Evolutionary conservation across 257 asterid species (phyloP).

Genomic region (Solanum lycopersicoides): DNA sequence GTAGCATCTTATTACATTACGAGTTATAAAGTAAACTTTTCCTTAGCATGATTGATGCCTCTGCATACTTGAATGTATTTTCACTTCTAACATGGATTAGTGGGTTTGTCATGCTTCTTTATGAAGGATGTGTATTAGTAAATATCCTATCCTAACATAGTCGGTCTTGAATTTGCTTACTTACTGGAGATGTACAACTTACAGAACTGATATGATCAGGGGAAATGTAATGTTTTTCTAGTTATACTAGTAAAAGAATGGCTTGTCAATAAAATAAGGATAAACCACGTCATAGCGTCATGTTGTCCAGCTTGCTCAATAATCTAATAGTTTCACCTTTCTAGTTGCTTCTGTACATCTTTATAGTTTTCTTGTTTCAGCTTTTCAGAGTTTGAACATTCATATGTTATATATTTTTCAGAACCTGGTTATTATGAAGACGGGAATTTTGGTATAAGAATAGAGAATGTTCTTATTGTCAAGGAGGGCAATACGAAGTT

Average conservation of each 20-base stretch:
- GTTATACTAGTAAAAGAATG: background rate
- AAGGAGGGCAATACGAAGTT: conserved; percentile 75
- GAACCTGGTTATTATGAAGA: conserved; percentile 99
- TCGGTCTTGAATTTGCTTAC: background rate
- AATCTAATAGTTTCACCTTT: background rate
- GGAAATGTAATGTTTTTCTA: background rate
- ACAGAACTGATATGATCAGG: background rate
- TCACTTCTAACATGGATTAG: background rate
- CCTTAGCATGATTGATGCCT: background rate
- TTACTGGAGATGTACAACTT: background rate
- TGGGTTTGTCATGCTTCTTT: background rate
- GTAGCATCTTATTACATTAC: background rate
- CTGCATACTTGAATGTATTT: background rate
- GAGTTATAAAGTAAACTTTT: background rate
- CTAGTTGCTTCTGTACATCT: background rate
- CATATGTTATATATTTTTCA: conserved; percentile 11
- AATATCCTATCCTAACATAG: background rate
- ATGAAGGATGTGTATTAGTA: background rate
- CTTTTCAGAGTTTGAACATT: background rate
- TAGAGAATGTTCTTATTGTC: conserved; percentile 84
- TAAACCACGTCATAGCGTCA: background rate
- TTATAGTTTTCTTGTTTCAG: background rate
- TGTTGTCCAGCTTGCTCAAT: background rate
- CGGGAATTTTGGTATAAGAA: conserved; percentile 83
- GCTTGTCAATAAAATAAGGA: background rate